Conservation (phyloP, 179 eudicot species). For the Spergularia azorica region DNA sequence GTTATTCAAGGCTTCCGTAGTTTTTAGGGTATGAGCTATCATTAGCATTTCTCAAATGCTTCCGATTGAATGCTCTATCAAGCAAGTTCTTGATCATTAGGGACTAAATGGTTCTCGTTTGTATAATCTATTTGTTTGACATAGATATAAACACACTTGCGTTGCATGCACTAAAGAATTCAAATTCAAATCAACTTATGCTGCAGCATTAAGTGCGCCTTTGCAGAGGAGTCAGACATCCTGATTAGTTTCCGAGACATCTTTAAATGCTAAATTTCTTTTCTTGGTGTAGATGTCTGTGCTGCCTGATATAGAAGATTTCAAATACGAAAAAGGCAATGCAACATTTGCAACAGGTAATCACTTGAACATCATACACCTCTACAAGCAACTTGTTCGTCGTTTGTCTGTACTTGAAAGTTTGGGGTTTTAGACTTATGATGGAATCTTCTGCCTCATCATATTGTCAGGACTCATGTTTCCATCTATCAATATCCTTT, state of each 20-base stretch:
- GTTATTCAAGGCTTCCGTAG: too few relatives aligned
- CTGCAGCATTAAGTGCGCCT: neutral
- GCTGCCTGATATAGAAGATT: conserved; percentile 90
- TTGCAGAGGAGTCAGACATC: neutral
- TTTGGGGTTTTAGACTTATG: neutral
- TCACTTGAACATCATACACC: conserved; percentile 1
- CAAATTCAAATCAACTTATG: neutral
- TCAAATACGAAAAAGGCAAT: conserved; percentile 49
- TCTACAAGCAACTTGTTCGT: conserved; percentile 12
- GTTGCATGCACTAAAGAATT: neutral
- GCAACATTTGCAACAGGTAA: conserved; percentile 20
- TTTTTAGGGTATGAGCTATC: too few relatives aligned
- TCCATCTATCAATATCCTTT: neutral
- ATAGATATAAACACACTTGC: neutral
- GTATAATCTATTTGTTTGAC: neutral
- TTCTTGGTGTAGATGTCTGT: conserved; percentile 44
- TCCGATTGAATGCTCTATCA: too few relatives aligned
- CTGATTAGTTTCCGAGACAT: neutral
- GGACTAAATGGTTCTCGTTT: too few relatives aligned
- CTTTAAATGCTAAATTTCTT: conserved; percentile 10
- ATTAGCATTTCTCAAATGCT: too few relatives aligned
- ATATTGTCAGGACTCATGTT: conserved; percentile 7
- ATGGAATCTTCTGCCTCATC: neutral
- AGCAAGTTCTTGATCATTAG: neutral
- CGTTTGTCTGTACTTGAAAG: neutral